phyloP scores from a whole-genome alignment of 495 filamentous ascomycete genomes.

The Symbiotaphrina buchneri region DNA sequence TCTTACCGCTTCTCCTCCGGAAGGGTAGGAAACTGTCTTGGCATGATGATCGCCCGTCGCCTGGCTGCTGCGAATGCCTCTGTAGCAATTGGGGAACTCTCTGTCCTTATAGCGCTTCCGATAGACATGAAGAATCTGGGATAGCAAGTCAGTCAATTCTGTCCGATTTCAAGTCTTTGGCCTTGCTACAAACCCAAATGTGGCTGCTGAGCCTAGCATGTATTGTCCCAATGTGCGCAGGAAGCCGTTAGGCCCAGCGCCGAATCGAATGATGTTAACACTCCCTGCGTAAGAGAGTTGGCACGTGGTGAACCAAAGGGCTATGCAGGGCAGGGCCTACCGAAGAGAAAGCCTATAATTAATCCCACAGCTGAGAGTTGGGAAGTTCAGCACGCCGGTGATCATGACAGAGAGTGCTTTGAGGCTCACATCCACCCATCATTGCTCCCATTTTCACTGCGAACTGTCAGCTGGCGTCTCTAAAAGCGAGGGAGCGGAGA shows the following conservation, averaged over 20 bases:
- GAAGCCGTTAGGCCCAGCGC: constrained; percentile 79
- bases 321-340: constrained; percentile 22
- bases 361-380: constrained; percentile 59
- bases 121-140: constrained; percentile 96
- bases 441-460: constrained; percentile 93
- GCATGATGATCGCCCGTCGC: constrained; percentile 38
- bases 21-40: no score
- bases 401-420: background rate
- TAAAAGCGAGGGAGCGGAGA: background rate
- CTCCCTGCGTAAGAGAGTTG: no score
- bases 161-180: no score
- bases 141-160: constrained; percentile 1
- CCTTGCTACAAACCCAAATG: constrained; percentile 82
- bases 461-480: constrained; percentile 9
- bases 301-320: no score
- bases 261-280: constrained; percentile 85
- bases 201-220: constrained; percentile 91
- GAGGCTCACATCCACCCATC: constrained; percentile 81
- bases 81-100: constrained; percentile 37
- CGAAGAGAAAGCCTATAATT: constrained; percentile 96
- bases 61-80: constrained; percentile 38
- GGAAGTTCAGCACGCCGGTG: constrained; percentile 3
- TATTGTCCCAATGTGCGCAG: constrained; percentile 88
- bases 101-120: constrained; percentile 82
- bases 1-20: no score